Evolutionary conservation across 2,329 filamentous ascomycete genomes (phyloP), one percentile per base, ranked within the genome.

Genomic region (Curvularia sp.): DNA sequence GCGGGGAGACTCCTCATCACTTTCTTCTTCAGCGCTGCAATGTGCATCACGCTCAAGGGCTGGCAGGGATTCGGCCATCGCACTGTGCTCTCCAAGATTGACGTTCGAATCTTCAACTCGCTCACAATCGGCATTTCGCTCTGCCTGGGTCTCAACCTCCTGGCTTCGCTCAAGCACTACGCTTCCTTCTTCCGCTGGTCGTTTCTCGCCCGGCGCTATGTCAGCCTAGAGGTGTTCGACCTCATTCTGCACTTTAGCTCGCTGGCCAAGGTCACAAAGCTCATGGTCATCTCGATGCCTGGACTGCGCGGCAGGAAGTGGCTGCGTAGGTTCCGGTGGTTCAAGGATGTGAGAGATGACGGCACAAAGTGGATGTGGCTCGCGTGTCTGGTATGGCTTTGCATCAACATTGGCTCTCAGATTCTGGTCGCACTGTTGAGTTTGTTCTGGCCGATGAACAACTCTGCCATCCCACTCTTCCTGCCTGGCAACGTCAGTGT

Each of bases 381-480:
- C 2, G 69, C 67, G 6, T 76, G 74, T 51, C 18, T 71, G 6
- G 36, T 71, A 5, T 77, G 74, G 74, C 61, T 77, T 1, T 45
- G 65, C 1, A 62, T 76, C 54, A 76, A 76, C 39, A 66, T 76
- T 13, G 69, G 73, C 1, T 73, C 73, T 2, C 74, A 77, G 41
- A 54, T 77, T 3, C 64, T 76, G 12, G 71, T 77, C 3, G 74
- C 74, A 2, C 54, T 72, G 1, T 62, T 76, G 0, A 72, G 68
- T 57, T 54, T 77, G 10, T 75, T 76, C 53, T 77, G 73, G 65
- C 74, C 74, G 0, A 68, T 74, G 39, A 70, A 73, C 41, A 69
- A 70, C 1, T 75, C 73, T 0, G 46, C 64, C 1, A 50, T 63
- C 1, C 70, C 72, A 1, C 67, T 76, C 0, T 56, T 76, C n/a